A percentile compares a stretch with the other conserved stretches of the same genome.
Conservation (phyloP, 2,329 filamentous ascomycete genomes). For the Talaromyces marneffei region DNA sequence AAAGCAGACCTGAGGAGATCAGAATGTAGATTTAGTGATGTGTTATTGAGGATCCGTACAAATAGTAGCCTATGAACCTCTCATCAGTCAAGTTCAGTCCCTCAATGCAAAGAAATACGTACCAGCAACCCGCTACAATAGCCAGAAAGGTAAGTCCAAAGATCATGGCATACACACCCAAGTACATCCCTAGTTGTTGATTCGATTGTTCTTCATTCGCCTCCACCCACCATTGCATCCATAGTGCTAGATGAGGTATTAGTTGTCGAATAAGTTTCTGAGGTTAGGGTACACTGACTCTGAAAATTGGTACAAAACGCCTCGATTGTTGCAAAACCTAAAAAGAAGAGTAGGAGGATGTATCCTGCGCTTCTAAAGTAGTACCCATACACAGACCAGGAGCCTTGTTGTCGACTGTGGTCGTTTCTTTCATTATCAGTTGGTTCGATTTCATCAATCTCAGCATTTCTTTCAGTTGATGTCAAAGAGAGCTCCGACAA, state of each 20-base stretch:
- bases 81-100: too few relatives aligned
- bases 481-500: neutral
- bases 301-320: slow-evolving; percentile 38
- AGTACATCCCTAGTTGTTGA: neutral
- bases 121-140: neutral
- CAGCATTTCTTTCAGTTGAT: neutral
- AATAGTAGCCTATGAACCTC: neutral
- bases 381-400: slow-evolving; percentile 38
- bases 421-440: neutral
- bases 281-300: slow-evolving; percentile 21
- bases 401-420: neutral
- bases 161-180: slow-evolving; percentile 5
- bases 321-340: slow-evolving; percentile 20
- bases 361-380: slow-evolving; percentile 36
- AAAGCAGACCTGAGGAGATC: neutral
- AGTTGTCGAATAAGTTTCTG: neutral
- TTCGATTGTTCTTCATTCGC: slow-evolving; percentile 3
- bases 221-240: slow-evolving; percentile 7
- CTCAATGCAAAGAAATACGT: neutral
- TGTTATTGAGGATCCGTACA: neutral
- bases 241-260: neutral
- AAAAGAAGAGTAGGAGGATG: slow-evolving; percentile 32
- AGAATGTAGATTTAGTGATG: neutral
- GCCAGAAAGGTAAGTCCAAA: neutral
- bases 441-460: neutral